A percentile compares a stretch with the other conserved stretches of the same genome.
These are phyloP conservation scores for Saccharum officinarum DNA, from an alignment of 176 grass and related monocot genomes.

Conservation along the genomic window DNA sequence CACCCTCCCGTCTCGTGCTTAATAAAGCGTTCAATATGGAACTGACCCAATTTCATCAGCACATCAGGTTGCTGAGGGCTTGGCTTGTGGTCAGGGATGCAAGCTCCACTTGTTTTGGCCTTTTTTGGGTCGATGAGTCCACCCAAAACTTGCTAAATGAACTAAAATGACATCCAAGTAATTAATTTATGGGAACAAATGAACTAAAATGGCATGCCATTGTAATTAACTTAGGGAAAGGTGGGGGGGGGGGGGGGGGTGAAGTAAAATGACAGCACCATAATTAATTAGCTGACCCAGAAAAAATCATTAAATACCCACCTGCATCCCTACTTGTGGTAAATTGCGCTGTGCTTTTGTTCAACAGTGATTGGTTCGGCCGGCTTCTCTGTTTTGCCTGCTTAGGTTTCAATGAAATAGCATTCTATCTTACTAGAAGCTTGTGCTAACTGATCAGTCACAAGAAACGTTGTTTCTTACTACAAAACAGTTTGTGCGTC, in stretches of 20 bases:
- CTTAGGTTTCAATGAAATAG: not conserved
- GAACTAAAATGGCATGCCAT: not conserved
- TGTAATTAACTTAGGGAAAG: no score
- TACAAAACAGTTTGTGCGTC: slow-evolving; percentile 17
- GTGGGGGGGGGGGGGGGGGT: no score
- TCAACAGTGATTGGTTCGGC: not conserved
- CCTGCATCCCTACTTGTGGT: not conserved
- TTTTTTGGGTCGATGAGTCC: not conserved
- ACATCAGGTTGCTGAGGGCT: not conserved
- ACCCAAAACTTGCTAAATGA: not conserved
- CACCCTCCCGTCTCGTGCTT: not conserved
- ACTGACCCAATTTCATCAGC: not conserved
- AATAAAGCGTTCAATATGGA: not conserved
- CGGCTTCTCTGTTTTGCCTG: not conserved
- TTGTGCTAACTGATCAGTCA: not conserved
- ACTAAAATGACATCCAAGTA: not conserved
- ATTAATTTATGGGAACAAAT: not conserved
- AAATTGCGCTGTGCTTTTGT: not conserved
- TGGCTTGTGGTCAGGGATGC: not conserved
- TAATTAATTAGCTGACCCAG: not conserved
- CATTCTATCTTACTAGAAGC: not conserved
- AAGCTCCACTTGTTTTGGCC: not conserved
- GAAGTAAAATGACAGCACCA: not conserved
- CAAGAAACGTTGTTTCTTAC: not conserved
- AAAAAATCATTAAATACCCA: not conserved